Percentiles rank a stretch among this genome's conserved stretches.
These are phyloP conservation scores for Wallacemonas sp. DNA, from an alignment of 208 protist species.

Conservation along the genomic window DNA sequence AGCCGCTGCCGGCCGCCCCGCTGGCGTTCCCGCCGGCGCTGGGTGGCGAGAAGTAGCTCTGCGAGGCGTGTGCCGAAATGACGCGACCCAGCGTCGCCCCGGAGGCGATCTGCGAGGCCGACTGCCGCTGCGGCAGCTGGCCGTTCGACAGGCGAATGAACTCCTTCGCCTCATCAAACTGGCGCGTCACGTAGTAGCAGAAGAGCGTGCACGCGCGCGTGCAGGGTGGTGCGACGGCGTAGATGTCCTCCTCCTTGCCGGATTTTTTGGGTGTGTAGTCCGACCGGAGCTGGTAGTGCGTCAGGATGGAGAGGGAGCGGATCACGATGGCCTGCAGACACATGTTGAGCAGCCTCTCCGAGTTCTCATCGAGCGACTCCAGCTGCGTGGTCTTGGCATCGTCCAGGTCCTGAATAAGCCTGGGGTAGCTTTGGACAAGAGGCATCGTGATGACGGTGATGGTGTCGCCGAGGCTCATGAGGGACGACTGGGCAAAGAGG, in stretches of 20 bases:
- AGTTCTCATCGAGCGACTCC: slow-evolving; percentile 58
- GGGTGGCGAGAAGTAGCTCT: slow-evolving; percentile 14
- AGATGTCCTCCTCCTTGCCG: slow-evolving; percentile 38
- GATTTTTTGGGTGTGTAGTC: slow-evolving; percentile 71
- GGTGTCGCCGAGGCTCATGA: slow-evolving; percentile 71
- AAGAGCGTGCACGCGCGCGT: slow-evolving; percentile 89
- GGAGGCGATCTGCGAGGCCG: slow-evolving; percentile 18
- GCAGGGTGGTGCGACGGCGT: slow-evolving; percentile 70
- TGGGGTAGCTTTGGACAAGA: slow-evolving; percentile 52
- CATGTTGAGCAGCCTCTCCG: slow-evolving; percentile 80
- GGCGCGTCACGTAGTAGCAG: slow-evolving; percentile 84
- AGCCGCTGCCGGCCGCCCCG: neutral
- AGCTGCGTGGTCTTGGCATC: slow-evolving; percentile 48
- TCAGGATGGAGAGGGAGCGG: slow-evolving; percentile 73
- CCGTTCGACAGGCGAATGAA: slow-evolving; percentile 84
- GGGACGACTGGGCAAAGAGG: slow-evolving; percentile 79
- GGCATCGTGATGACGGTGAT: slow-evolving; percentile 51
- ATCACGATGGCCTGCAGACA: slow-evolving; percentile 76
- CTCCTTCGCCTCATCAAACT: slow-evolving; percentile 80
- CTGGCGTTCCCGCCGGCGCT: no score
- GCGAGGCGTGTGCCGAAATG: slow-evolving; percentile 24
- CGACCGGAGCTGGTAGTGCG: slow-evolving; percentile 72
- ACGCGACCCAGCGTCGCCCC: slow-evolving; percentile 7
- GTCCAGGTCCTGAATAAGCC: slow-evolving; percentile 58
- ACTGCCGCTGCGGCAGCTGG: slow-evolving; percentile 43